Conservation (phyloP, 2,329 filamentous ascomycete species). For the Penicillium sp. region DNA sequence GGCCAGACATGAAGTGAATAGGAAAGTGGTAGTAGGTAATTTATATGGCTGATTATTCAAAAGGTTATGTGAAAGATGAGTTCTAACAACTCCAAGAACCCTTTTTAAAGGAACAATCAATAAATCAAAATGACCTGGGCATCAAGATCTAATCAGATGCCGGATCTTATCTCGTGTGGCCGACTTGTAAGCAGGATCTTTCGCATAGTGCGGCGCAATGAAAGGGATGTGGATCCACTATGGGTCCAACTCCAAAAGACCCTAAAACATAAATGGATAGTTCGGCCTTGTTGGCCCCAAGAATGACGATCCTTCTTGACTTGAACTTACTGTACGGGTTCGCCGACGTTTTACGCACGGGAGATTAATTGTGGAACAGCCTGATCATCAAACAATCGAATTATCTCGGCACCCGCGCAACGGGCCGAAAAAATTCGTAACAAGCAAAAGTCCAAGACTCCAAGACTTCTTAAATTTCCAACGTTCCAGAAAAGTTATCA, state of each 20-base stretch:
- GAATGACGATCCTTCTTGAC: background rate
- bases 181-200: background rate
- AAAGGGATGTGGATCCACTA: constrained; percentile 3
- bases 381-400: background rate
- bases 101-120: too few species aligned
- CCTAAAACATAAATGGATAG: constrained; percentile 1
- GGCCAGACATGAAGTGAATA: background rate
- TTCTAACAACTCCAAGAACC: background rate
- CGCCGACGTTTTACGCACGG: background rate
- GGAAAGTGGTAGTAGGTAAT: background rate
- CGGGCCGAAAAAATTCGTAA: background rate
- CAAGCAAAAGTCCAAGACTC: background rate
- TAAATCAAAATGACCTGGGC: background rate
- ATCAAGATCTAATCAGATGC: constrained; percentile 5
- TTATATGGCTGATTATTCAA: background rate
- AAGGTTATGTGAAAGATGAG: too few species aligned
- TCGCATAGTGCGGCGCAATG: background rate
- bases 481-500: background rate
- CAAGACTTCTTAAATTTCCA: background rate
- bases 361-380: constrained; percentile 1
- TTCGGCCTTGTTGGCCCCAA: background rate
- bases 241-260: background rate
- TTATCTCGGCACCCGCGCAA: background rate
- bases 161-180: constrained; percentile 2
- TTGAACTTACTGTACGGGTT: background rate